These are phyloP conservation scores for Diplogelasinospora grovesii DNA, from an alignment of 495 filamentous ascomycete species.

Conservation along the genomic window DNA sequence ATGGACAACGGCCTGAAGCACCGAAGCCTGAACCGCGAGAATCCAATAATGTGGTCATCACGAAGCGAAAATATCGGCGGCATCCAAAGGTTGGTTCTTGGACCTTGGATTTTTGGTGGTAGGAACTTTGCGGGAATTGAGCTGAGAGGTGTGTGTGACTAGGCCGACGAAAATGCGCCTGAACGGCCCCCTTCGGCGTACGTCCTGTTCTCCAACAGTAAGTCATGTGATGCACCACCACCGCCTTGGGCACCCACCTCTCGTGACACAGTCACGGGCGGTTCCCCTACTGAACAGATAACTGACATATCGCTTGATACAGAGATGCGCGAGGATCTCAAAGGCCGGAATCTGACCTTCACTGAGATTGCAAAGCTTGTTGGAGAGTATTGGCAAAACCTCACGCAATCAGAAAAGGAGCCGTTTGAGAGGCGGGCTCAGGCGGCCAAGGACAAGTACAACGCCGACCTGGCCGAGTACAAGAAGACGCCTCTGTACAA, in stretches of 20 bases:
- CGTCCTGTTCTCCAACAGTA: conserved; percentile 78
- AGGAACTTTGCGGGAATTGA: not conserved
- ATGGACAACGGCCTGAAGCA: conserved; percentile 24
- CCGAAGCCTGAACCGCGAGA: conserved; percentile 30
- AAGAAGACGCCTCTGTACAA: conserved; percentile 60
- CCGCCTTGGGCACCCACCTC: too few species aligned
- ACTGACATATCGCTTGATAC: conserved; percentile 3
- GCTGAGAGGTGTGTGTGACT: conserved; percentile 7
- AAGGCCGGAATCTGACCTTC: conserved; percentile 65
- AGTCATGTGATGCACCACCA: conserved; percentile 29
- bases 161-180: conserved; percentile 72
- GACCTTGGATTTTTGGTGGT: not conserved
- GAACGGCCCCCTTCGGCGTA: conserved; percentile 74
- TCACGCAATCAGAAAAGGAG: conserved; percentile 58
- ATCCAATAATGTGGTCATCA: conserved; percentile 16
- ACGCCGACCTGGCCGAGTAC: conserved; percentile 58
- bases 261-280: too few species aligned
- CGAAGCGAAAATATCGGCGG: conserved; percentile 68
- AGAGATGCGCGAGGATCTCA: conserved; percentile 70
- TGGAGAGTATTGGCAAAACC: conserved; percentile 70
- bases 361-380: conserved; percentile 78
- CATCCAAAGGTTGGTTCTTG: conserved; percentile 61
- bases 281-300: not conserved
- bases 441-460: conserved; percentile 64
- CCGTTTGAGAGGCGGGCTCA: conserved; percentile 62